Percentiles rank a stretch among this genome's conserved stretches.
phyloP scores from a whole-genome alignment of 1,284 basidiomycete genomes.

The Cutaneotrichosporon sp. region DNA sequence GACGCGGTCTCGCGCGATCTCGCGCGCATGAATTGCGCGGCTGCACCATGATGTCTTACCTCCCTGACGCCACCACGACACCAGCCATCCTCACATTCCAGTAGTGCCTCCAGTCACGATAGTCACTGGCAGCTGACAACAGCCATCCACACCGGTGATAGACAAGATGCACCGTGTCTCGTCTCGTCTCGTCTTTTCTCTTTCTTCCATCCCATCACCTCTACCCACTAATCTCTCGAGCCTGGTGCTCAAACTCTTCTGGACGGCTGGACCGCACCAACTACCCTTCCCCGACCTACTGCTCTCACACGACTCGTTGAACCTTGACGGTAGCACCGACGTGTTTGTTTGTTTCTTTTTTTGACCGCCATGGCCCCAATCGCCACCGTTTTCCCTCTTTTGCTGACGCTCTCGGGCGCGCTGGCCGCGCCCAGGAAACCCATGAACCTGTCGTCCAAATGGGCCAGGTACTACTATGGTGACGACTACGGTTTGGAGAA shows the following conservation, averaged over 20 bases:
- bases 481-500: constrained; percentile 29
- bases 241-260: constrained; percentile 26
- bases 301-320: constrained; percentile 26
- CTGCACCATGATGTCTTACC: too few species aligned
- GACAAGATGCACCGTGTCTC: not conserved
- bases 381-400: constrained; percentile 23
- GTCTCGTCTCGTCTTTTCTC: too few species aligned
- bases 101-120: too few species aligned
- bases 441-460: not conserved
- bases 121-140: too few species aligned
- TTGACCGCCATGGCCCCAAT: constrained; percentile 33
- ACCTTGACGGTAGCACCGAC: not conserved
- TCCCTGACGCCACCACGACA: too few species aligned
- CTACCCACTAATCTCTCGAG: constrained; percentile 12
- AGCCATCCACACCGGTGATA: too few species aligned
- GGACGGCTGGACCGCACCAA: not conserved
- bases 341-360: not conserved
- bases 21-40: too few species aligned
- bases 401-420: constrained; percentile 22
- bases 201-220: not conserved
- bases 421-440: constrained; percentile 8
- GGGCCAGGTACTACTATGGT: constrained; percentile 31
- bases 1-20: too few species aligned
- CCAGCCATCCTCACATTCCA: too few species aligned
- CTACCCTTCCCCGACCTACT: not conserved